Conservation (phyloP, 495 filamentous ascomycete species). For the Podospora australis region DNA sequence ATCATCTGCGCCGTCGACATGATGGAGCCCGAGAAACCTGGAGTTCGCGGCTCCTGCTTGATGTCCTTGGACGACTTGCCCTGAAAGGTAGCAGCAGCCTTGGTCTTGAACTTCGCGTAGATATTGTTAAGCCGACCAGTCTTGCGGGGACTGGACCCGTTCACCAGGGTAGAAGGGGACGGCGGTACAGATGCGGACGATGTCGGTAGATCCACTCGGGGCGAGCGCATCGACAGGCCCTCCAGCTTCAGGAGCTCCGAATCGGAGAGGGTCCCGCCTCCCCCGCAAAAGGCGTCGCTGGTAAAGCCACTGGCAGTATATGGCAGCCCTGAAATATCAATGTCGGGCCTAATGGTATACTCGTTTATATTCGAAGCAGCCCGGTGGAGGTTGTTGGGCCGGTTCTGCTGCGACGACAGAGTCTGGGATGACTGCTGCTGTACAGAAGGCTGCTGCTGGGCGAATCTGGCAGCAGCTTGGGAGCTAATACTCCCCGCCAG, state of each 20-base stretch:
- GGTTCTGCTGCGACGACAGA: background rate
- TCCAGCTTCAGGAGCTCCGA: conserved; percentile 42
- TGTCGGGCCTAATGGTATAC: background rate
- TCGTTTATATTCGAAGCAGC: background rate
- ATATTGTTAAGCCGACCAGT: conserved; percentile 20
- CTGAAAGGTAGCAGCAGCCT: conserved; percentile 19
- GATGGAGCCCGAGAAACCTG: background rate
- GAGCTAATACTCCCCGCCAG: background rate
- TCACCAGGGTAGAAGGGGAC: conserved; percentile 18
- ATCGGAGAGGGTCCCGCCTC: conserved; percentile 38
- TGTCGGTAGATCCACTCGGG: conserved; percentile 21
- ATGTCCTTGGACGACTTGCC: conserved; percentile 6
- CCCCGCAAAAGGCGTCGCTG: conserved; percentile 12
- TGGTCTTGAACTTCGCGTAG: conserved; percentile 25
- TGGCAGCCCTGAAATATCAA: conserved; percentile 3
- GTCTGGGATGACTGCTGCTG: background rate
- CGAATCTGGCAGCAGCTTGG: background rate
- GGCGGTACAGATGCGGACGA: conserved; percentile 23
- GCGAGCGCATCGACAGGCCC: conserved; percentile 38
- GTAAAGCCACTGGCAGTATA: conserved; percentile 7
- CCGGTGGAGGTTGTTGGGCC: conserved; percentile 1
- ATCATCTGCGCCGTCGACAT: conserved; percentile 8
- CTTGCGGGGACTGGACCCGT: conserved; percentile 23
- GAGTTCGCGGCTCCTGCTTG: conserved; percentile 2
- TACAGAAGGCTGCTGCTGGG: background rate